Evolutionary conservation across 2,329 filamentous ascomycete species (phyloP), one percentile per base, ranked within the genome.

Genomic region (Dichotomopilus funicola): DNA sequence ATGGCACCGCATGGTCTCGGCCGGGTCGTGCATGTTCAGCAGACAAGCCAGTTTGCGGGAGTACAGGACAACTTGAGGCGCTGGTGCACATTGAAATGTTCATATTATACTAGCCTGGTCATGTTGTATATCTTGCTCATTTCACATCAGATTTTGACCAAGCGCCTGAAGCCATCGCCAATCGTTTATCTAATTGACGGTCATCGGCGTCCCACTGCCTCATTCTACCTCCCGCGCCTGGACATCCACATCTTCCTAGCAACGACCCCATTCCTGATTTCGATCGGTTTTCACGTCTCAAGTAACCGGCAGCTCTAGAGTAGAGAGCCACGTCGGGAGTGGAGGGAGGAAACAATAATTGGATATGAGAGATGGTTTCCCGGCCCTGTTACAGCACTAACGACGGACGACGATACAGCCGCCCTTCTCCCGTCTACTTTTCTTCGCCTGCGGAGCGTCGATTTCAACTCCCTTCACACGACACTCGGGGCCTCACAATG

Each of bases 351-450:
- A 42, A 42, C 40, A 12, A 7, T 42, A 6, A 6, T 12, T 12
- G 12, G 63, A 57, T 59, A 59, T 61, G 59, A 56, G 72, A 64
- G 59, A 77, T 77, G 75, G 73, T 75, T 56, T 72, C 70, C 64
- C 72, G 73, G 43, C 64, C 67, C 53, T 71, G 65, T 58, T 75
- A 72, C 67, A 60, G 67, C 58, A 61, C 65, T 58, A 65, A 63
- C 59, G 71, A 73, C 56, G 65, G 67, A 59, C 65, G 70, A 69
- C 69, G 72, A 70, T 73, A 72, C 71, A 73, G 68, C 61, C 72
- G 70, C 57, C 69, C 63, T 49, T 72, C 67, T 58, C 69, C 71
- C 48, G 69, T 70, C 8, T 75, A 74, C 54, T 59, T 67, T 44
- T 62, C 68, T 54, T 65, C 66, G 41, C 68, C 68, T 56, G 49